Percentiles rank a stretch among this genome's conserved stretches.
phyloP scores from a whole-genome alignment of 179 eudicot species.

The Beta lomatogona region DNA sequence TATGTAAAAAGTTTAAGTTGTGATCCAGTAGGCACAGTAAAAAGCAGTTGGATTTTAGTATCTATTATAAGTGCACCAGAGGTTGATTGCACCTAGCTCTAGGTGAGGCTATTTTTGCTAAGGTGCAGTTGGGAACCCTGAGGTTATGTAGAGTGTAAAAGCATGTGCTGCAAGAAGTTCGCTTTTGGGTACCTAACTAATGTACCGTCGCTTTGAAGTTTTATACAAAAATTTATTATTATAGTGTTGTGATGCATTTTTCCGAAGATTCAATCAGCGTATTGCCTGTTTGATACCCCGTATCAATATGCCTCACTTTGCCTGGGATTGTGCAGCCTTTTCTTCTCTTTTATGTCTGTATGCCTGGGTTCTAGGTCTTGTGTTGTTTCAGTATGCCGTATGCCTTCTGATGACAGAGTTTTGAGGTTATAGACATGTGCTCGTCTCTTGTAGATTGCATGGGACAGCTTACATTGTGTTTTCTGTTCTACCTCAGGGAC shows the following conservation, averaged over 20 bases:
- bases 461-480: neutral
- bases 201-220: neutral
- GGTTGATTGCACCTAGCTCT: neutral
- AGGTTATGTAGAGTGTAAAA: neutral
- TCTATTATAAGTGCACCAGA: neutral
- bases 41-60: neutral
- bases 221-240: too few species aligned
- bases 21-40: neutral
- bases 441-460: neutral
- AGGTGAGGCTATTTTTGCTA: neutral
- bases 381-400: neutral
- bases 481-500: constrained; percentile 50
- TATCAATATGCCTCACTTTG: neutral
- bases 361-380: neutral
- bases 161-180: neutral
- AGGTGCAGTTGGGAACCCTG: neutral
- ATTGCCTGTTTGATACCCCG: neutral
- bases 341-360: neutral
- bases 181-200: neutral
- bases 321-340: neutral
- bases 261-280: neutral
- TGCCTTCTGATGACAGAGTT: neutral
- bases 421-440: neutral
- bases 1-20: neutral
- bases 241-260: neutral